Base-by-base conservation (phyloP, 352 stramenopile genomes). In the Globisporangium takayamanum region DNA sequence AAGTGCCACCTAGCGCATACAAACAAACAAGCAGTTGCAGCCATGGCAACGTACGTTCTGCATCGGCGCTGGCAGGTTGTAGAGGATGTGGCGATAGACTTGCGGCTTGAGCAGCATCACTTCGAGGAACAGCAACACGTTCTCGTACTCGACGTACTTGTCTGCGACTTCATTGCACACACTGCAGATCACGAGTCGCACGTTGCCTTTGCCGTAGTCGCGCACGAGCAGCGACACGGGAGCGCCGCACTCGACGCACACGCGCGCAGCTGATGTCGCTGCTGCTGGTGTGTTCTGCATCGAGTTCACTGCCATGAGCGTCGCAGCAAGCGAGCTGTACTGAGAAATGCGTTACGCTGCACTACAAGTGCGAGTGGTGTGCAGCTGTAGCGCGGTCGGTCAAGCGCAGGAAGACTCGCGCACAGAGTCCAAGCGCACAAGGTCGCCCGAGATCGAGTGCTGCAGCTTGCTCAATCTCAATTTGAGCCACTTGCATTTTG, bases 101-200 rank as follows among this genome's bases (percentile, higher is more conserved):
- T 89, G 78, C n/a, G 75, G 76, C 57, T 88, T 86, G 64, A 92
- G 78, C 53, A 94, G 76, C 55, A 95, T 76, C 25, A 94, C 74
- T 60, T 95, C 86, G 53, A 95, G 71, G 67, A 91, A 90, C 50
- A 94, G 78, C 68, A 95, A 60, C 16, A 93, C 70, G 50, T 77
- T 80, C 62, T 94, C 86, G 58, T 89, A 94, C 73, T 95, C 86
- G 66, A 95, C 84, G 63, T 95, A 95, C 64, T 89, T 89, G 67
- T 95, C 86, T 3, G 83, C 80, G 22, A 93, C 78, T 0, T 68
- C 60, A 59, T 90, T 88, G 75, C 86, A 95, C 16, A 20, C 49
- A 6, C 30, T 54, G 53, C 86, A 95, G 57, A 90, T 91, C 20
- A 68, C 76, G 7, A 95, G 74, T 2, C 84, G 84, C 33, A 95